These are phyloP conservation scores for Singerocomus inundabilis DNA, from an alignment of 1,284 basidiomycete species.

Conservation along the genomic window DNA sequence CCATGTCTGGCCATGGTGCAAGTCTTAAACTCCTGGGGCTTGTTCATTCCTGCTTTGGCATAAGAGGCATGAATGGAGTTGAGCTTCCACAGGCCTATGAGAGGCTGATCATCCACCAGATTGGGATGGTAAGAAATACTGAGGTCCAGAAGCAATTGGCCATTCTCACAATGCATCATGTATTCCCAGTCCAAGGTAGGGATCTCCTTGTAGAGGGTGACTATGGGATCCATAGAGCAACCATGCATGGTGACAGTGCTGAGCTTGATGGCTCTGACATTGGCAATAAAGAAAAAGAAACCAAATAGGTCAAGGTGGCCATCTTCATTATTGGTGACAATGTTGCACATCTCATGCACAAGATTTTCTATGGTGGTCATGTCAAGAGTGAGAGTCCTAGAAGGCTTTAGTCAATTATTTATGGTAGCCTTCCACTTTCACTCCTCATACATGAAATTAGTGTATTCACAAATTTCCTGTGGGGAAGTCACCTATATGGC, in stretches of 20 bases:
- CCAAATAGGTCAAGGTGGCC: too few species aligned
- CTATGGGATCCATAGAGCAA: not conserved
- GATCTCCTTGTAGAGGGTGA: not conserved
- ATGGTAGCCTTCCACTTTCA: conserved; percentile 13
- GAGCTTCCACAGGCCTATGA: conserved; percentile 11
- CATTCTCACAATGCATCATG: conserved; percentile 10
- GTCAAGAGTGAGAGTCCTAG: conserved; percentile 10
- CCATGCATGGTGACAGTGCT: conserved; percentile 4
- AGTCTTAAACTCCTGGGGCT: not conserved
- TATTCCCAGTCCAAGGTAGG: conserved; percentile 10
- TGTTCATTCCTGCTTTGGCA: conserved; percentile 4
- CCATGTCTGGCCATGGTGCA: conserved; percentile 9
- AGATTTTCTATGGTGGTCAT: conserved; percentile 1
- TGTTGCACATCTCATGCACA: too few species aligned
- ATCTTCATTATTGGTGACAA: too few species aligned
- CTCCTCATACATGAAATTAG: conserved; percentile 10
- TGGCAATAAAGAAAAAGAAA: conserved; percentile 20
- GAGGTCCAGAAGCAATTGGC: conserved; percentile 13
- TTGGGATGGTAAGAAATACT: conserved; percentile 2
- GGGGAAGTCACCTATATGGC: conserved; percentile 2
- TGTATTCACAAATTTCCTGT: conserved; percentile 8
- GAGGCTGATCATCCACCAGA: fast-evolving
- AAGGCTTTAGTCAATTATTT: conserved; percentile 4
- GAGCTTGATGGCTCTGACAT: conserved; percentile 21
- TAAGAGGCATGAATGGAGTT: conserved; percentile 10